phyloP scores from a whole-genome alignment of 345 rosid genomes.

The Ricinus communis region DNA sequence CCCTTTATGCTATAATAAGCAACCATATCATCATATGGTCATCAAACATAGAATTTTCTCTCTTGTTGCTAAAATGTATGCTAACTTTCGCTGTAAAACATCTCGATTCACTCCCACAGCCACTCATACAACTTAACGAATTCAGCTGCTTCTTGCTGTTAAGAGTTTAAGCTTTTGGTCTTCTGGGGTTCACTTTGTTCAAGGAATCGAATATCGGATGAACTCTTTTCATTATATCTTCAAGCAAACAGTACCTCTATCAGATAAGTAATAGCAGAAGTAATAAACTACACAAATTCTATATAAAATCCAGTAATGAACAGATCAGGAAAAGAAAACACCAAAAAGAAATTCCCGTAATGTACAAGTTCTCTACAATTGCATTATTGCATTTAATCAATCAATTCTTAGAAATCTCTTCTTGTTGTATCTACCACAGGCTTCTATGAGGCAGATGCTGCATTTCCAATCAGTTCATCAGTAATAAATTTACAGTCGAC shows the following conservation, averaged over 20 bases:
- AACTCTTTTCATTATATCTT: not conserved
- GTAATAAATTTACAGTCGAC: not conserved
- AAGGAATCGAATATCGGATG: too few relatives aligned
- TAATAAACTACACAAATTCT: not conserved
- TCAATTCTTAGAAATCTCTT: constrained; percentile 1
- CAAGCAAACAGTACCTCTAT: not conserved
- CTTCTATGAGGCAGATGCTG: not conserved
- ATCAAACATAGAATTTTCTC: not conserved
- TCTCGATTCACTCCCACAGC: not conserved
- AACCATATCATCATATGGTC: too few relatives aligned
- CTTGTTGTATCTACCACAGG: not conserved
- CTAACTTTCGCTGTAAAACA: not conserved
- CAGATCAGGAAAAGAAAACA: not conserved
- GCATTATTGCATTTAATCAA: not conserved
- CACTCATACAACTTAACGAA: too few relatives aligned
- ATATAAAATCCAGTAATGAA: not conserved
- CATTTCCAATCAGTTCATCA: not conserved
- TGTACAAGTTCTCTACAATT: not conserved
- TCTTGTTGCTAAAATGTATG: not conserved
- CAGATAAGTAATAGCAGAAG: not conserved
- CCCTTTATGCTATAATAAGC: too few relatives aligned
- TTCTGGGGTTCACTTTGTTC: too few relatives aligned
- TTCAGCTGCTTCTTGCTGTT: too few relatives aligned
- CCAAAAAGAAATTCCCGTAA: not conserved
- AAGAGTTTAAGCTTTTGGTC: too few relatives aligned